Evolutionary conservation across 164 flowering plant genomes (phyloP).

Genomic region (Platanus orientalis): DNA sequence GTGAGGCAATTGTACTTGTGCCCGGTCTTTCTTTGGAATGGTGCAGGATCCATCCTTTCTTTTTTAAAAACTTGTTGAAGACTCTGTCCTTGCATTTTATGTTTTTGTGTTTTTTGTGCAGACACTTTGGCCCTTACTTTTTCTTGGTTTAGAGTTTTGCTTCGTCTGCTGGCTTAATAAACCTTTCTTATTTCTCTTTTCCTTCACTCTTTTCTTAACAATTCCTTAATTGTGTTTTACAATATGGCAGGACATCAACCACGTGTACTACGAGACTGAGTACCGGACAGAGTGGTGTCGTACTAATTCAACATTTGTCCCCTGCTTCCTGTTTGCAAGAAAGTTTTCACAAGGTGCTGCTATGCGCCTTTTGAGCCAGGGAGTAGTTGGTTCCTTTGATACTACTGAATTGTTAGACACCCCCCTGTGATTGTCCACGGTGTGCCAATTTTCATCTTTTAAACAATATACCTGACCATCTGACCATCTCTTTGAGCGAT

Average conservation of each 20-base stretch:
- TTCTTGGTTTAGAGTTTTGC: background rate
- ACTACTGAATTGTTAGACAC: constrained; percentile 21
- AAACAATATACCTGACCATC: background rate
- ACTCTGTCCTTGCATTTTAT: background rate
- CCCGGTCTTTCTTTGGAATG: no score
- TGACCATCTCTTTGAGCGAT: background rate
- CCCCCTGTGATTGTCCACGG: background rate
- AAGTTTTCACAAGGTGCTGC: constrained; percentile 86
- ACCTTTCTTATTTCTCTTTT: background rate
- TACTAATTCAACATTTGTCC: constrained; percentile 44
- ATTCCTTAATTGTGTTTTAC: background rate
- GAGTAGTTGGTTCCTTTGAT: constrained; percentile 42
- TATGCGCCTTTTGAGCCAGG: constrained; percentile 73
- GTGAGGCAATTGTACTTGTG: no score
- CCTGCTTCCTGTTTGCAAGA: constrained; percentile 85
- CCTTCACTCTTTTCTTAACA: background rate
- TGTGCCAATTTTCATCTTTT: constrained; percentile 1
- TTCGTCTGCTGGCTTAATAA: no score
- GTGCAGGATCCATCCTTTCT: background rate
- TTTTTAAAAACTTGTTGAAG: background rate
- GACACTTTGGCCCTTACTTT: background rate
- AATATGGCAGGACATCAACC: constrained; percentile 57
- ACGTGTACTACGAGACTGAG: constrained; percentile 75
- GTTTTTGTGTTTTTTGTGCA: background rate
- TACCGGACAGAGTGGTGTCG: constrained; percentile 87